Evolutionary conservation across 2,329 filamentous ascomycete genomes (phyloP).

Genomic region (Pleomassaria siparia): DNA sequence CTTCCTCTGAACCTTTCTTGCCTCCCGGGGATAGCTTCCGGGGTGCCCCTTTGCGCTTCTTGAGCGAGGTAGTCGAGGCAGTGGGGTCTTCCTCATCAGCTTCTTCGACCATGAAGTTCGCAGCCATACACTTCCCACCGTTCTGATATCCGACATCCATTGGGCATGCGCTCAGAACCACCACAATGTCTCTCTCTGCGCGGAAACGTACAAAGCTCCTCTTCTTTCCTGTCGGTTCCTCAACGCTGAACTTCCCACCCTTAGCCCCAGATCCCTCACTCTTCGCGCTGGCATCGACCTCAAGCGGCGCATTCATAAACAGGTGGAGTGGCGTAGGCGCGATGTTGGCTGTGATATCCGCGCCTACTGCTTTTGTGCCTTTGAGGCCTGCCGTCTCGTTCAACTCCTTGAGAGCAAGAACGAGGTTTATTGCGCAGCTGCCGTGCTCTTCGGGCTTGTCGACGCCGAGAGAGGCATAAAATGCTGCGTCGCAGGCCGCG

Average conservation of each 20-base stretch:
- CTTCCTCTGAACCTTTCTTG: conserved; percentile 1
- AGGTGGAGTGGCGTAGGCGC: conserved; percentile 51
- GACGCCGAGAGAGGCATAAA: conserved; percentile 46
- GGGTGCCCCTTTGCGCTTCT: conserved; percentile 13
- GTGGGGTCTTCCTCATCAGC: conserved; percentile 26
- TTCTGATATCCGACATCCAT: conserved; percentile 42
- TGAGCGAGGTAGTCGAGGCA: conserved; percentile 17
- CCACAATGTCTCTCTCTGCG: conserved; percentile 40
- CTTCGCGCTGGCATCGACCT: conserved; percentile 13
- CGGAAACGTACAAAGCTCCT: conserved; percentile 36
- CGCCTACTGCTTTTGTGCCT: conserved; percentile 49
- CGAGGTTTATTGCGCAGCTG: conserved; percentile 52
- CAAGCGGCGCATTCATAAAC: conserved; percentile 42
- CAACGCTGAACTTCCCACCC: conserved; percentile 29
- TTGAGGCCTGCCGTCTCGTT: conserved; percentile 51
- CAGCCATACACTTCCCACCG: conserved; percentile 41
- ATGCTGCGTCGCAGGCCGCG: conserved; percentile 49
- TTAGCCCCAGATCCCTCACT: conserved; percentile 29
- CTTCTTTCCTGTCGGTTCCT: conserved; percentile 39
- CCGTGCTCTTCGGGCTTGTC: conserved; percentile 50
- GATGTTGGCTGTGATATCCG: conserved; percentile 51
- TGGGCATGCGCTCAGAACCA: conserved; percentile 43
- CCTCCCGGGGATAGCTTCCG: conserved; percentile 15
- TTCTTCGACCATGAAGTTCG: conserved; percentile 43
- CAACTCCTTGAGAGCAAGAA: conserved; percentile 51